Evolutionary conservation across 495 filamentous ascomycete species (phyloP).

Genomic region (Parachaetomium inaequale): DNA sequence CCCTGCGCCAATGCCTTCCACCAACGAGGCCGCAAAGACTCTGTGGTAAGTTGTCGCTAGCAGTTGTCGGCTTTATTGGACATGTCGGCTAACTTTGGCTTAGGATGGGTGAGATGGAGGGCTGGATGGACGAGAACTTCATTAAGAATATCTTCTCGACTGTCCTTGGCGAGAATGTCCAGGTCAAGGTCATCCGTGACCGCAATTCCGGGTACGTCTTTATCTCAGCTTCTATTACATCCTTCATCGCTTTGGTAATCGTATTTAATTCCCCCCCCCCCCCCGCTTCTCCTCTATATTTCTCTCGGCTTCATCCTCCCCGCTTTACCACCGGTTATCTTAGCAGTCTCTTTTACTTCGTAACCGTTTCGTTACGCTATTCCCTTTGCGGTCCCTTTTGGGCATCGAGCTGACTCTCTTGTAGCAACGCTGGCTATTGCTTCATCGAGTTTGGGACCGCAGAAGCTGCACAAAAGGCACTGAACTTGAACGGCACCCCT

Average conservation of each 20-base stretch:
- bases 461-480: conserved; percentile 84
- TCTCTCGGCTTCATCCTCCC: too few species aligned
- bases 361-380: neutral
- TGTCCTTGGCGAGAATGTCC: conserved; percentile 81
- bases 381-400: neutral
- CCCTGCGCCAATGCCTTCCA: conserved; percentile 16
- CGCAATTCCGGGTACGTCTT: conserved; percentile 92
- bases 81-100: conserved; percentile 27
- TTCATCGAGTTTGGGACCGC: conserved; percentile 90
- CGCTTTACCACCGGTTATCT: too few species aligned
- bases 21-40: conserved; percentile 37
- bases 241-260: too few species aligned
- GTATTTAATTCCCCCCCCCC: too few species aligned
- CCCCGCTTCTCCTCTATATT: too few species aligned
- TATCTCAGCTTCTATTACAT: too few species aligned
- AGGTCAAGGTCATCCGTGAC: conserved; percentile 99
- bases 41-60: conserved; percentile 38
- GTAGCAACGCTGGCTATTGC: conserved; percentile 96
- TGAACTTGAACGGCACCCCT: conserved; percentile 79
- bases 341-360: neutral
- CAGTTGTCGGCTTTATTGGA: too few species aligned
- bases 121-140: conserved; percentile 99
- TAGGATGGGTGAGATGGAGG: conserved; percentile 99
- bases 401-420: neutral
- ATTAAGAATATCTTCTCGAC: conserved; percentile 90